phyloP scores from a whole-genome alignment of 2,329 filamentous ascomycete species.

The Arthrobotrys megalospora region DNA sequence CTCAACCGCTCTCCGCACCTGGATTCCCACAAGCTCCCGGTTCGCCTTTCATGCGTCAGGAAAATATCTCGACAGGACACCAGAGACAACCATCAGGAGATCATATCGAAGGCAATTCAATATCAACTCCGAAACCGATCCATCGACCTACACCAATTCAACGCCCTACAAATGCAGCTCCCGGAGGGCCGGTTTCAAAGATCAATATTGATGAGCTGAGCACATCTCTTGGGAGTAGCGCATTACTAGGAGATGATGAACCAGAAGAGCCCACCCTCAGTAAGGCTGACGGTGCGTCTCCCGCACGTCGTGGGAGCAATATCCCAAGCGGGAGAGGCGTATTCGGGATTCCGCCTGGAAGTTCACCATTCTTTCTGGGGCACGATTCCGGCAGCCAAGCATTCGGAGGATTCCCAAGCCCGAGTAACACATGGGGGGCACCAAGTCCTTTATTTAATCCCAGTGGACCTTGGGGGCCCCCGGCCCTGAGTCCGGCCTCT shows the following conservation, averaged over 20 bases:
- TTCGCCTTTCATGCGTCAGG: constrained; percentile 49
- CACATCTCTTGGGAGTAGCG: constrained; percentile 89
- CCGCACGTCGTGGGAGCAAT: constrained; percentile 71
- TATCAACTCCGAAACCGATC: constrained; percentile 74
- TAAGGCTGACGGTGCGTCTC: constrained; percentile 65
- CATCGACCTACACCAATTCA: constrained; percentile 89
- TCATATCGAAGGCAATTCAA: constrained; percentile 42
- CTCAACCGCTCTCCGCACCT: constrained; percentile 30
- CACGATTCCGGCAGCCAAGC: constrained; percentile 68
- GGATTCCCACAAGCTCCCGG: constrained; percentile 46
- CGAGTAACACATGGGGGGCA: constrained; percentile 65
- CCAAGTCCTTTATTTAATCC: constrained; percentile 45
- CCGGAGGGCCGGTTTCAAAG: constrained; percentile 66
- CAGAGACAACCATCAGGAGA: constrained; percentile 55
- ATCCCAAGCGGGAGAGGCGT: constrained; percentile 70
- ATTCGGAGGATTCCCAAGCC: constrained; percentile 69
- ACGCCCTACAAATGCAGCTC: constrained; percentile 81
- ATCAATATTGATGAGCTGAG: constrained; percentile 77
- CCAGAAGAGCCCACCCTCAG: constrained; percentile 73
- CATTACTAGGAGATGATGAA: constrained; percentile 83
- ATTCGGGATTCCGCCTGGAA: constrained; percentile 66
- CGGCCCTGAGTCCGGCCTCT: constrained; percentile 28
- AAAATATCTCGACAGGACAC: constrained; percentile 43
- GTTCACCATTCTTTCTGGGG: constrained; percentile 63
- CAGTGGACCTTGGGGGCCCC: constrained; percentile 62